Base-by-base conservation (phyloP, 2,329 filamentous ascomycete species). In the Aspergillus puulaauensis region DNA sequence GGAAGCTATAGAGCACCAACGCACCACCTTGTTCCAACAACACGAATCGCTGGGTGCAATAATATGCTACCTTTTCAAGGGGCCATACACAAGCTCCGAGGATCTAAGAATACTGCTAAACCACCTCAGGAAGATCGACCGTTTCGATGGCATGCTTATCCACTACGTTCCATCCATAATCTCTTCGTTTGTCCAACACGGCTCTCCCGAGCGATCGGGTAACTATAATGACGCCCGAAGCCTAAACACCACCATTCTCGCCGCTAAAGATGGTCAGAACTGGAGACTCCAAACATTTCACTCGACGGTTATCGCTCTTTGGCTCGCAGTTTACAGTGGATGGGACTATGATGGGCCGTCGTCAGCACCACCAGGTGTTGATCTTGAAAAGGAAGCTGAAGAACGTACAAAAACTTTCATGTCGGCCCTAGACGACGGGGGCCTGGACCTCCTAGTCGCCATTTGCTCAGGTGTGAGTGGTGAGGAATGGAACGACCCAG, bases 261-360 rank as follows among this genome's bases (percentile, higher is more conserved):
- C 84, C 39, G 82, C 84, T 17, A 79, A 84, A 46, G 89, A 92
- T 50, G 85, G 86, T 59, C 80, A 88, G 43, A 77, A 82, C 15
- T 96, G 92, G 90, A 80, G 83, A 21, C 73, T 96, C 40, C 81
- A 87, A 15, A 89, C 88, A 65, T 82, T 98, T 12, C 89, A 93
- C 66, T 90, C 93, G 46, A 89, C 91, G 3, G 83, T 93, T 12
- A 83, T 86, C 54, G 85, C 89, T 4, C 92, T 90, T 83, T 99
- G 95, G 95, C 83, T 97, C 47, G 88, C 91, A 33, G 92, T 98
- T 69, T 97, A 97, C 75, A 95, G 90, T 64, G 91, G 91, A 3
- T 90, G 91, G 80, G 96, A 93, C 71, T 82, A 90, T 57, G 91
- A 96, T 66, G 83, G 85, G 19, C 82, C 85, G 35, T 80, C 83